Conservation (phyloP, 352 stramenopile genomes). For the Phytopythium mirpurense region DNA sequence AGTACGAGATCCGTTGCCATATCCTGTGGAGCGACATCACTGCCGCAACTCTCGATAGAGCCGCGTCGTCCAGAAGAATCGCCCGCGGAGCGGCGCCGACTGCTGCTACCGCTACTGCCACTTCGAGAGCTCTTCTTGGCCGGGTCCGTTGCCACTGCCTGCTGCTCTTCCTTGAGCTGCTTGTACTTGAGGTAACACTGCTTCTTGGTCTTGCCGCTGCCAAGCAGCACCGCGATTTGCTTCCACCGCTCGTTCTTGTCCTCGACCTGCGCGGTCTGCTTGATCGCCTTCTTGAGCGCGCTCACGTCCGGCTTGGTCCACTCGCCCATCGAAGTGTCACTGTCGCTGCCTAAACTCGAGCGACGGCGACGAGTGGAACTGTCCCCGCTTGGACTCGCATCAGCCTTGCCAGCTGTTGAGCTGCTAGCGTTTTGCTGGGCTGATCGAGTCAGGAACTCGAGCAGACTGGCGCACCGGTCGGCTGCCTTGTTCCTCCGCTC, state of each 20-base stretch:
- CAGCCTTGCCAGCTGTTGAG: background rate
- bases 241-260: constrained; percentile 79
- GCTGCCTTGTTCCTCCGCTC: background rate
- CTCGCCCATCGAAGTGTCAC: constrained; percentile 11
- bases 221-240: constrained; percentile 50
- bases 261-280: constrained; percentile 46
- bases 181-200: constrained; percentile 87
- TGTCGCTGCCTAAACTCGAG: constrained; percentile 12
- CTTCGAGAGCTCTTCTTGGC: constrained; percentile 19
- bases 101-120: constrained; percentile 5
- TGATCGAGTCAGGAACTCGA: constrained; percentile 7
- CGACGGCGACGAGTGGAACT: background rate
- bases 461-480: background rate
- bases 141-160: constrained; percentile 2
- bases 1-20: background rate
- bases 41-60: background rate
- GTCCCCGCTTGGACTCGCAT: background rate
- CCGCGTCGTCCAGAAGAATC: background rate
- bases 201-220: constrained; percentile 66
- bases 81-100: constrained; percentile 10
- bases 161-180: constrained; percentile 62
- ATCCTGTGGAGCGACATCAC: background rate
- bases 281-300: constrained; percentile 66
- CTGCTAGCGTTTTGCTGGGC: background rate
- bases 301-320: constrained; percentile 60